Evolutionary conservation across 208 protist species (phyloP).

Genomic region (Phytomonas francai): DNA sequence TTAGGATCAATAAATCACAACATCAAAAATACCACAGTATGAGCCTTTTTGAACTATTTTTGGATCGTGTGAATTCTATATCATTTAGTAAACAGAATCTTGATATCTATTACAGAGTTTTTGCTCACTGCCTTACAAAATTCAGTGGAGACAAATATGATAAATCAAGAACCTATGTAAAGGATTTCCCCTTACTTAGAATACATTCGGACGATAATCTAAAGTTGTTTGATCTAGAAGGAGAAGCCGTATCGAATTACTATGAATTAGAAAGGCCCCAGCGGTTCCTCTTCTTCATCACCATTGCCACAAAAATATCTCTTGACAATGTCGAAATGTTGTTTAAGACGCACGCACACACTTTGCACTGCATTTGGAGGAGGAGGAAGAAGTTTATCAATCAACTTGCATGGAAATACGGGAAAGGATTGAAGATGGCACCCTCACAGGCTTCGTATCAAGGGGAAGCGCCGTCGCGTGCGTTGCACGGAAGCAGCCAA

Average conservation of each 20-base stretch:
- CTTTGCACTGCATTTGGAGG: neutral
- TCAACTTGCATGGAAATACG: neutral
- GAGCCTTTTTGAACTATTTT: neutral
- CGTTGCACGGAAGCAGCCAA: neutral
- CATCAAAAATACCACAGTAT: neutral
- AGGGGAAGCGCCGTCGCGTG: neutral
- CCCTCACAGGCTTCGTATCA: neutral
- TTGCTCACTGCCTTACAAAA: neutral
- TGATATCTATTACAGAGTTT: neutral
- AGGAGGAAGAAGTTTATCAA: neutral
- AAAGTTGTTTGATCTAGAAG: neutral
- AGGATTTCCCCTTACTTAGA: neutral
- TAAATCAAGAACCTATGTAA: neutral
- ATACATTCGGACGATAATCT: neutral
- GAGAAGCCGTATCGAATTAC: neutral
- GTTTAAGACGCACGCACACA: neutral
- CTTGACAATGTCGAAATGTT: neutral
- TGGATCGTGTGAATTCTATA: neutral
- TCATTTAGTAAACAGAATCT: neutral
- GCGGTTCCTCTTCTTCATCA: neutral
- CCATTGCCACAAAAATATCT: neutral
- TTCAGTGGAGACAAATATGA: neutral
- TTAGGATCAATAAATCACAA: neutral
- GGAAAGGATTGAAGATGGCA: neutral
- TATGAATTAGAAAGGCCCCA: neutral